These are phyloP conservation scores for Moesziomyces sp. DNA, from an alignment of 1,284 basidiomycete species.

Conservation along the genomic window DNA sequence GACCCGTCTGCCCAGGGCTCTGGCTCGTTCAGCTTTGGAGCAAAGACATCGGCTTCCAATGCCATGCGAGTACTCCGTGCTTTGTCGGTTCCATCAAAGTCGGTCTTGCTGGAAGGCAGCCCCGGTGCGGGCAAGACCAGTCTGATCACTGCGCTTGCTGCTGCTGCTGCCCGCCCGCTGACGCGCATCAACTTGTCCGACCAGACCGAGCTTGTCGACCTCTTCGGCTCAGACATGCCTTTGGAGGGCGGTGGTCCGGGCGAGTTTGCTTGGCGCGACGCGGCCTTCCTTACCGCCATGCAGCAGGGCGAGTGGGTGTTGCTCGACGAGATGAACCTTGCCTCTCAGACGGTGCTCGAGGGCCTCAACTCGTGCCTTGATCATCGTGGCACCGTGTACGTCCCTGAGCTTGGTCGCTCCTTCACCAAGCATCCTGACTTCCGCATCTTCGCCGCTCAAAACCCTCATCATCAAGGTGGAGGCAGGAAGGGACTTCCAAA, in stretches of 20 bases:
- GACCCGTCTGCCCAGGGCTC: slow-evolving; percentile 54
- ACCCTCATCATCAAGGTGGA: slow-evolving; percentile 94
- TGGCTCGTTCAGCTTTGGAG: slow-evolving; percentile 79
- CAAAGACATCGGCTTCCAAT: slow-evolving; percentile 89
- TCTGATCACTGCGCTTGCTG: slow-evolving; percentile 86
- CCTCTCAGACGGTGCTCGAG: slow-evolving; percentile 89
- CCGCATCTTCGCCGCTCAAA: slow-evolving; percentile 97
- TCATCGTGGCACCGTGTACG: slow-evolving; percentile 92
- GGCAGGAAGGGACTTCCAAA: slow-evolving; percentile 97
- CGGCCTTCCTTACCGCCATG: slow-evolving; percentile 92
- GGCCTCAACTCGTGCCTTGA: slow-evolving; percentile 96
- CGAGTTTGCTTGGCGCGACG: slow-evolving; percentile 97
- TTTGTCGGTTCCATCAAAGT: slow-evolving; percentile 83
- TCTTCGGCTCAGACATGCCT: slow-evolving; percentile 96
- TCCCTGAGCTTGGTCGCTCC: slow-evolving; percentile 91
- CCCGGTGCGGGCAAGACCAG: slow-evolving; percentile 99
- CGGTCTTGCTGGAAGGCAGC: slow-evolving; percentile 94
- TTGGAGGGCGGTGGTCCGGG: slow-evolving; percentile 90
- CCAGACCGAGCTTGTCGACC: slow-evolving; percentile 94
- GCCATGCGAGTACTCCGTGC: slow-evolving; percentile 89
- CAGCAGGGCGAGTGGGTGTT: slow-evolving; percentile 84
- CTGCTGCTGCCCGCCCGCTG: slow-evolving; percentile 80
- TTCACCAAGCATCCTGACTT: slow-evolving; percentile 91
- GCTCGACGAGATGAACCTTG: slow-evolving; percentile 98
- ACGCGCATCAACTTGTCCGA: slow-evolving; percentile 99